Conservation (phyloP, 2,329 filamentous ascomycete genomes). For the Hortaea sp. region DNA sequence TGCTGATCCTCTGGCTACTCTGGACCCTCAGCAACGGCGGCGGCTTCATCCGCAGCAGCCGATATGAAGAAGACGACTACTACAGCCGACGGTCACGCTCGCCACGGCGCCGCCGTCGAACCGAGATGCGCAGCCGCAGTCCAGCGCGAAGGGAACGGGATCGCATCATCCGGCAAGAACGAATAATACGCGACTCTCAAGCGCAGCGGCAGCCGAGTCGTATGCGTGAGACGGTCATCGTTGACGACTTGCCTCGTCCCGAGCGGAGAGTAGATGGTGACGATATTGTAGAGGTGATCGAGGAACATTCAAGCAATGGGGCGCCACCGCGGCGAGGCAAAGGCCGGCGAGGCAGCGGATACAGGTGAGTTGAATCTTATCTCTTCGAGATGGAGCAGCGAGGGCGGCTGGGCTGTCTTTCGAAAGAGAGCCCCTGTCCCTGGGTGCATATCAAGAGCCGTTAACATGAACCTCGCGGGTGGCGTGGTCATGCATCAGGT, state of each 20-base stretch:
- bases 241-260: constrained; percentile 30
- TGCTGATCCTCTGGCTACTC: constrained; percentile 44
- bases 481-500: not conserved
- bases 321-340: constrained; percentile 28
- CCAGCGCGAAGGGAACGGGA: constrained; percentile 17
- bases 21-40: constrained; percentile 28
- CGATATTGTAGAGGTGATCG: constrained; percentile 48
- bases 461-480: no score
- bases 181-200: constrained; percentile 24
- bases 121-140: constrained; percentile 21
- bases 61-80: constrained; percentile 23
- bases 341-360: constrained; percentile 33
- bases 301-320: constrained; percentile 41
- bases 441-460: not conserved
- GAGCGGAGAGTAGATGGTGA: constrained; percentile 37
- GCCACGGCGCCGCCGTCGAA: constrained; percentile 15
- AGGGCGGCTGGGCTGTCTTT: not conserved
- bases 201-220: constrained; percentile 17
- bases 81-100: constrained; percentile 14
- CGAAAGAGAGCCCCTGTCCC: not conserved
- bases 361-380: constrained; percentile 39
- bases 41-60: constrained; percentile 18
- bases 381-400: constrained; percentile 26
- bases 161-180: constrained; percentile 22
- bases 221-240: constrained; percentile 28